Percentiles rank a stretch among this genome's conserved stretches.
These are phyloP conservation scores for Wallemia ichthyophaga DNA, from an alignment of 1,284 basidiomycete genomes.

Conservation along the genomic window DNA sequence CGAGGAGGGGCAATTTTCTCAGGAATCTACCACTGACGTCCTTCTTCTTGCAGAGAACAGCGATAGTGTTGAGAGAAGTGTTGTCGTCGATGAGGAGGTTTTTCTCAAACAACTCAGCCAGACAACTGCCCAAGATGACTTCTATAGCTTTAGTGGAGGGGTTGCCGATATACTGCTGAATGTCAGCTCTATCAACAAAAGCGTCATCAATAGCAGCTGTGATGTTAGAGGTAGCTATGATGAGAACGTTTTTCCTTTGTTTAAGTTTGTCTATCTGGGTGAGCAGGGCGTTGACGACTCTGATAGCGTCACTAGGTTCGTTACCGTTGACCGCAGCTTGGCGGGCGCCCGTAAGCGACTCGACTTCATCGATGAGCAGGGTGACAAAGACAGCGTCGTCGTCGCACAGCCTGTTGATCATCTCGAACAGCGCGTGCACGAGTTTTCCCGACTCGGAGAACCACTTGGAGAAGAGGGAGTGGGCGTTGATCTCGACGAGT, in stretches of 20 bases:
- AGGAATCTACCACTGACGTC: background rate
- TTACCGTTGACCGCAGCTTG: constrained; percentile 76
- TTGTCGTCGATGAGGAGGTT: background rate
- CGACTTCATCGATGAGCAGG: constrained; percentile 91
- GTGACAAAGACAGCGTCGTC: constrained; percentile 75
- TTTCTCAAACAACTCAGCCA: background rate
- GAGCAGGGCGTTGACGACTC: constrained; percentile 85
- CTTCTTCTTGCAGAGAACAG: background rate
- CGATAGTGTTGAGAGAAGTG: background rate
- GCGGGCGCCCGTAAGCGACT: constrained; percentile 73
- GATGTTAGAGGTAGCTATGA: constrained; percentile 91
- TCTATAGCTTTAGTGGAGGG: constrained; percentile 59
- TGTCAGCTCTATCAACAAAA: constrained; percentile 87
- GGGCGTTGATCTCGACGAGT: constrained; percentile 87
- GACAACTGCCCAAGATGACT: background rate
- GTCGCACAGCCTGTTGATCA: constrained; percentile 49
- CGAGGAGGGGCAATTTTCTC: background rate
- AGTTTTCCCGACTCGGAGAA: constrained; percentile 97
- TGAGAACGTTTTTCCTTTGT: constrained; percentile 65
- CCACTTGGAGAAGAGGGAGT: constrained; percentile 85
- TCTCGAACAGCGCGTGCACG: constrained; percentile 71
- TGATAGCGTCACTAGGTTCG: constrained; percentile 79
- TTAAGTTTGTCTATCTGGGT: constrained; percentile 92
- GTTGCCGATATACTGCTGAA: constrained; percentile 74
- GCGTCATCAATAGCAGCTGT: constrained; percentile 79